Base-by-base conservation (phyloP, 2,329 filamentous ascomycete genomes). In the Botrytis hyacinthi region DNA sequence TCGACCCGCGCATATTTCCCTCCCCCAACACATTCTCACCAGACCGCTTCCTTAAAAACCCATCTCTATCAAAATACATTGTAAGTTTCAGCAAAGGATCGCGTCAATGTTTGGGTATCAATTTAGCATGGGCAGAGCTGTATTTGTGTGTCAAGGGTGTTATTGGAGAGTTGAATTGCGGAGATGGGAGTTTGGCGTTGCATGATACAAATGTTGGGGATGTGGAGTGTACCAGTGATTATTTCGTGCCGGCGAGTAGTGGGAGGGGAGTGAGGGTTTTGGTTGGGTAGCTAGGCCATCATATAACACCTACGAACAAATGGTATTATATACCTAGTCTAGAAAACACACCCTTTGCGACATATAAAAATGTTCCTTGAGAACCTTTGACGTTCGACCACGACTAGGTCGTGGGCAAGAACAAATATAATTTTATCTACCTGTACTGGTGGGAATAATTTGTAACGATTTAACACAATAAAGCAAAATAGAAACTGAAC, bases 81-180 rank as follows among this genome's bases (percentile, higher is more conserved):
- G 78, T 85, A 22, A 72, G 83, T 1, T 86, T 86, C 74, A 82
- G 81, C 4, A 84, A 82, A 67, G 85, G 84, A 2, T 79, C 80
- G 6, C 77, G 84, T 22, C 79, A 79, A n/a, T 86, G 85, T 72
- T 78, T 86, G 6, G 84, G 85, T 4, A 76, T 77, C 6, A 76
- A 78, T 70, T 71, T 79, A 18, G 72, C 40, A 32, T 72, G 48
- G 67, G 61, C 68, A 6, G 63, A 71, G 57, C 9, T 75, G 1
- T 71, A 75, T 61, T 42, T 75, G 2, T 57, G 40, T 57, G 40
- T 74, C 37, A 66, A 54, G 22, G 69, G 29, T 37, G n/a, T 75
- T n/a, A 54, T 71, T 35, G 70, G 69, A 26, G 61, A 29, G 20
- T 74, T 68, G 40, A 69, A 63, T 32, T 18, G n/a, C 42, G 70